Evolutionary conservation across 176 grass and related monocot genomes (phyloP).

Genomic region (Paspalum notatum): DNA sequence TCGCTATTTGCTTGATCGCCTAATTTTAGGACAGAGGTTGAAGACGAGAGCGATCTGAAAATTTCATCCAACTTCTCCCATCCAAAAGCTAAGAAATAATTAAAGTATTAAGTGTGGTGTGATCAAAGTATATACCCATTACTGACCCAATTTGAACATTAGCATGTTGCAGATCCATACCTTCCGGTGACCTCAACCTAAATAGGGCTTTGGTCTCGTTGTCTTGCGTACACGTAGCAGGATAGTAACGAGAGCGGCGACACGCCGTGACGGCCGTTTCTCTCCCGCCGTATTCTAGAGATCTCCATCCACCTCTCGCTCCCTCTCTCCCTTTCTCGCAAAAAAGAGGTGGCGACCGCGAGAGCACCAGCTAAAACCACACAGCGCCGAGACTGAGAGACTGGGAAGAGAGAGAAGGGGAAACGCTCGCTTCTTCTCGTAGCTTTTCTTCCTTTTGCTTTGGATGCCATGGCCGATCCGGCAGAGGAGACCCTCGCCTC

Average conservation of each 20-base stretch:
- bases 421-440: neutral
- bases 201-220: no score
- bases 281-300: constrained; percentile 34
- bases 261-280: neutral
- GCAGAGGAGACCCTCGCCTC: constrained; percentile 50
- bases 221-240: neutral
- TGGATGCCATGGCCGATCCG: constrained; percentile 48
- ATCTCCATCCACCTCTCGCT: constrained; percentile 1
- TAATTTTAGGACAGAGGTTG: no score
- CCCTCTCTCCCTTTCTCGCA: neutral
- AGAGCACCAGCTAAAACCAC: constrained; percentile 9
- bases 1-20: no score
- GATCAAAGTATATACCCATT: no score
- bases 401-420: neutral
- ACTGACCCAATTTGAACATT: no score
- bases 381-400: neutral
- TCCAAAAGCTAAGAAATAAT: no score
- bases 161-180: no score
- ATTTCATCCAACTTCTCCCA: no score
- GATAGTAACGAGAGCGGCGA: neutral
- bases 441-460: constrained; percentile 4
- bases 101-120: no score
- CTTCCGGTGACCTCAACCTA: no score
- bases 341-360: neutral
- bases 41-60: no score